These are phyloP conservation scores for Petasospora fabianii DNA, from an alignment of 1,139 yeast species.

Conservation along the genomic window DNA sequence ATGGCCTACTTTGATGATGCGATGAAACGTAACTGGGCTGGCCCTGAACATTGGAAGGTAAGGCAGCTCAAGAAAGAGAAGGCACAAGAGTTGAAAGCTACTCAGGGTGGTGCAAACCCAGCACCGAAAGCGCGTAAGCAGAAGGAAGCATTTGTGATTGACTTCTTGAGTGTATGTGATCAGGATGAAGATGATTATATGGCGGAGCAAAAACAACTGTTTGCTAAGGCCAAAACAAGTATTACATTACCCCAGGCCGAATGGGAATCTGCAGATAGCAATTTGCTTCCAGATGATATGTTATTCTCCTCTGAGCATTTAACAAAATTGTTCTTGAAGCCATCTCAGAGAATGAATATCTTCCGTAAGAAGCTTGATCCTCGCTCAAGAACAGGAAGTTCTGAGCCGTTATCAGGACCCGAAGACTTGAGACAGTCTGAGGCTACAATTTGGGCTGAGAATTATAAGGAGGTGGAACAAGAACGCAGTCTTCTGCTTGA, in stretches of 20 bases:
- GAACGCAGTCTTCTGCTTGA: constrained; percentile 28
- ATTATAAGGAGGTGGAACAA: constrained; percentile 46
- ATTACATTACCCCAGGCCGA: constrained; percentile 43
- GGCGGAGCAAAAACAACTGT: constrained; percentile 35
- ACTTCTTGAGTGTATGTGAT: constrained; percentile 44
- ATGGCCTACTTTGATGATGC: constrained; percentile 78
- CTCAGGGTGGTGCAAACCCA: no score
- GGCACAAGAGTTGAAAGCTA: constrained; percentile 21
- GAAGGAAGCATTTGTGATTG: constrained; percentile 39
- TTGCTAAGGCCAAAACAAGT: constrained; percentile 43
- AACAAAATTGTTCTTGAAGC: constrained; percentile 67
- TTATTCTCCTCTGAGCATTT: constrained; percentile 69
- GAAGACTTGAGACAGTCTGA: constrained; percentile 41
- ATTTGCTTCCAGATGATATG: constrained; percentile 70
- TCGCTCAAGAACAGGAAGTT: constrained; percentile 6
- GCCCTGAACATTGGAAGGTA: constrained; percentile 94
- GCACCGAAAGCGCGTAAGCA: constrained; percentile 27
- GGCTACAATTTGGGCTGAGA: constrained; percentile 72
- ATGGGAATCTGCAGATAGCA: constrained; percentile 38
- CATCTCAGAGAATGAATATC: constrained; percentile 39
- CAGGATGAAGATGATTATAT: constrained; percentile 32
- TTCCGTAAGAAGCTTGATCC: constrained; percentile 27
- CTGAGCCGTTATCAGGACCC: constrained; percentile 8
- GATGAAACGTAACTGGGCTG: constrained; percentile 75
- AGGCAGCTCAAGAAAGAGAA: constrained; percentile 44